Conservation (phyloP, 495 filamentous ascomycete species). For the Cenococcum geophilum region DNA sequence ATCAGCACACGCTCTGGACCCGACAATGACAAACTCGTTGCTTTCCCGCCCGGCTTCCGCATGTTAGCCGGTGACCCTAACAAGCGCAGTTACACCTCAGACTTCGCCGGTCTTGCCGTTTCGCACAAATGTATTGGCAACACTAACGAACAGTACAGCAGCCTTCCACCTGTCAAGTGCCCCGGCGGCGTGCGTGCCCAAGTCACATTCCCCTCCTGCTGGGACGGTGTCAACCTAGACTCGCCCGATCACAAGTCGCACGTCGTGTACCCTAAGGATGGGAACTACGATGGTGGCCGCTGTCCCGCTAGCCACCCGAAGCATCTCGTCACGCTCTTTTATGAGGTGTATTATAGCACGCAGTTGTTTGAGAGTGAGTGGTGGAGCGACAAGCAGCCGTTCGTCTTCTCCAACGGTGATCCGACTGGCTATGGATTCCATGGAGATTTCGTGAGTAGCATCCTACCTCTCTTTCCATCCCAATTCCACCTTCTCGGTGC, state of each 20-base stretch:
- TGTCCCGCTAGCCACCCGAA: slow-evolving; percentile 55
- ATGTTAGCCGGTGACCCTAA: slow-evolving; percentile 64
- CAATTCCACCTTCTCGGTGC: neutral
- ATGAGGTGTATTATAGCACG: slow-evolving; percentile 62
- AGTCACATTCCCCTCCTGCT: slow-evolving; percentile 53
- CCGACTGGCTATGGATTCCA: slow-evolving; percentile 49
- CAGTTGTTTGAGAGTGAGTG: slow-evolving; percentile 50
- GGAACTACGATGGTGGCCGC: slow-evolving; percentile 45
- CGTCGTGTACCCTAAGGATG: slow-evolving; percentile 48
- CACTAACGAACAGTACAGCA: slow-evolving; percentile 24
- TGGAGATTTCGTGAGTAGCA: slow-evolving; percentile 52
- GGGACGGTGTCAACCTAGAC: slow-evolving; percentile 40
- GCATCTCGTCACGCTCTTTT: slow-evolving; percentile 60
- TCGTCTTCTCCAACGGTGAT: slow-evolving; percentile 56
- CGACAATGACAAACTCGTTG: slow-evolving; percentile 52
- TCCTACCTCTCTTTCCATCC: neutral
- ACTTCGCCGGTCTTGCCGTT: slow-evolving; percentile 44
- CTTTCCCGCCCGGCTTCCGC: slow-evolving; percentile 67
- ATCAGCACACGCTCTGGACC: slow-evolving; percentile 53
- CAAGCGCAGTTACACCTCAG: slow-evolving; percentile 44
- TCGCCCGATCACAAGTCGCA: slow-evolving; percentile 54
- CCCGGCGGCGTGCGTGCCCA: slow-evolving; percentile 52
- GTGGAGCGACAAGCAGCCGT: slow-evolving; percentile 54
- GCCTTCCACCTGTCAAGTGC: slow-evolving; percentile 54
- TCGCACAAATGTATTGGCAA: slow-evolving; percentile 52